Conservation (phyloP, 306 rosid species). For the Senna tora region DNA sequence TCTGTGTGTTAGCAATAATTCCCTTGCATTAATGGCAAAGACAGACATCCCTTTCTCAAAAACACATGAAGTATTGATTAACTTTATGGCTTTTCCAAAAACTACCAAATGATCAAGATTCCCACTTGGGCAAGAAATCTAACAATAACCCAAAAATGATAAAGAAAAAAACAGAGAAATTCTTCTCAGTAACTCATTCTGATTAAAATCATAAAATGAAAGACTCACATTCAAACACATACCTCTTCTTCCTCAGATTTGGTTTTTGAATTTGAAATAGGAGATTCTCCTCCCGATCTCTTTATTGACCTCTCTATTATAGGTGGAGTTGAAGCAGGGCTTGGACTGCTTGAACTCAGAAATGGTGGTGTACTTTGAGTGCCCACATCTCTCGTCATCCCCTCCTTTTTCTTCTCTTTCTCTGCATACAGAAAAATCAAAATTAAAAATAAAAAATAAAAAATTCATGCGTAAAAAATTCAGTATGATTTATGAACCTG, state of each 20-base stretch:
- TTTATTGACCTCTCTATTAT: slow-evolving; percentile 61
- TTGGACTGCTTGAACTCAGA: slow-evolving; percentile 64
- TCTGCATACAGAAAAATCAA: neutral
- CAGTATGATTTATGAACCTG: slow-evolving; percentile 52
- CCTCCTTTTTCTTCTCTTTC: slow-evolving; percentile 61
- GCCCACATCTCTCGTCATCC: slow-evolving; percentile 71
- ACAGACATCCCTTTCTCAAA: neutral
- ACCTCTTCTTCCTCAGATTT: slow-evolving; percentile 62
- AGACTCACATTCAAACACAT: slow-evolving; percentile 11
- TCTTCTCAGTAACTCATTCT: too few relatives aligned
- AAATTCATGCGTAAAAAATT: neutral
- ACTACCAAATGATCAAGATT: neutral
- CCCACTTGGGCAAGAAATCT: neutral
- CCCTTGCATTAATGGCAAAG: slow-evolving; percentile 17
- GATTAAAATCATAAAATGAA: neutral
- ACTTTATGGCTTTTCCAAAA: neutral
- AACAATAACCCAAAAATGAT: too few relatives aligned
- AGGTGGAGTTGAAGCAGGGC: slow-evolving; percentile 70
- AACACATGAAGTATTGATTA: neutral
- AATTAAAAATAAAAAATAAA: neutral
- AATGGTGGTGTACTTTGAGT: slow-evolving; percentile 78
- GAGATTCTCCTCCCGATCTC: slow-evolving; percentile 52
- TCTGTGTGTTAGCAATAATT: slow-evolving; percentile 10
- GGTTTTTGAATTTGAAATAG: slow-evolving; percentile 53
- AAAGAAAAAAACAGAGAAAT: too few relatives aligned